phyloP scores from a whole-genome alignment of 108 stramenopile genomes.

The Cyclotella baltica region DNA sequence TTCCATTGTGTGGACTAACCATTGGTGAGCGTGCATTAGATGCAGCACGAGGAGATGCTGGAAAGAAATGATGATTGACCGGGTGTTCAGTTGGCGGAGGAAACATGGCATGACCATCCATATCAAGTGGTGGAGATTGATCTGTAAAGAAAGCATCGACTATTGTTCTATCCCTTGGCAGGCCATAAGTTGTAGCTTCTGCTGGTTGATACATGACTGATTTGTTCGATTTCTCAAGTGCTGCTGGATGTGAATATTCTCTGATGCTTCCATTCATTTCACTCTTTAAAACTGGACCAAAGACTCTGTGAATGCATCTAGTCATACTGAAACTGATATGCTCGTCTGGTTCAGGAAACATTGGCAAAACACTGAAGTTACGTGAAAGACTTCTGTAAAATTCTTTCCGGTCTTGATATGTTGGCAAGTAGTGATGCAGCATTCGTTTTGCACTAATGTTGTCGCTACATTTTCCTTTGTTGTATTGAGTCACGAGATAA shows the following conservation, averaged over 20 bases:
- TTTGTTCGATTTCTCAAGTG: background rate
- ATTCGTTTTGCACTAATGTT: constrained; percentile 6
- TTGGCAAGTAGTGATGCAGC: constrained; percentile 33
- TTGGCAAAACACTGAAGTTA: constrained; percentile 30
- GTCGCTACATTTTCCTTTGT: background rate
- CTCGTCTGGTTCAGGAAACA: constrained; percentile 52
- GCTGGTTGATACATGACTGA: background rate
- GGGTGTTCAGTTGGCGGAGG: background rate
- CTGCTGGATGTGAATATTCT: background rate
- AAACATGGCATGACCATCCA: background rate
- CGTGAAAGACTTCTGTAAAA: constrained; percentile 20
- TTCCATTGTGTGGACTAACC: background rate
- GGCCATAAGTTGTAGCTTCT: background rate
- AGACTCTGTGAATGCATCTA: constrained; percentile 33
- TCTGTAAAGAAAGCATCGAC: background rate
- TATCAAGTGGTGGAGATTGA: constrained; percentile 11
- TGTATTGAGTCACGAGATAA: constrained; percentile 24
- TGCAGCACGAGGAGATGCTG: too few species aligned
- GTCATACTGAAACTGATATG: constrained; percentile 34
- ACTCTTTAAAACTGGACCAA: constrained; percentile 35
- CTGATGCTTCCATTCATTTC: constrained; percentile 15
- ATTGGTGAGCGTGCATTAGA: background rate
- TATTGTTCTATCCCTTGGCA: background rate
- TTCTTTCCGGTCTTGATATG: background rate
- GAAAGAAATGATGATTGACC: background rate